A percentile compares a stretch with the other conserved stretches of the same genome.
Conservation (phyloP, 768 basidiomycete species). For the Lactifluus subvellereus region DNA sequence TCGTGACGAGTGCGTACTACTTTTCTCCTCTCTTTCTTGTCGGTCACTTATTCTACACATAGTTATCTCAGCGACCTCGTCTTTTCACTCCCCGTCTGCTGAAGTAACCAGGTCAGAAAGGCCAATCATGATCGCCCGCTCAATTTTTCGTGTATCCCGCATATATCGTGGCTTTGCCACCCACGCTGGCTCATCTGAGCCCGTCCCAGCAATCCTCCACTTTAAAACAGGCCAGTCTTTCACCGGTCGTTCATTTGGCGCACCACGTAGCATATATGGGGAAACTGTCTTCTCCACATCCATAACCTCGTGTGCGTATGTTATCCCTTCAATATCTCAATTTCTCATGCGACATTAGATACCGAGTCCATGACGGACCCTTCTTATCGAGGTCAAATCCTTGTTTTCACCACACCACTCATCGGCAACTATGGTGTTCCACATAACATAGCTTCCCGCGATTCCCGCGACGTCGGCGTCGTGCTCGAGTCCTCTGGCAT, state of each 20-base stretch:
- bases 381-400: constrained; percentile 94
- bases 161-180: constrained; percentile 62
- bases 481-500: constrained; percentile 84
- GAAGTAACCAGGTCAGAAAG: constrained; percentile 27
- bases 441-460: constrained; percentile 60
- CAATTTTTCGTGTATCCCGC: constrained; percentile 44
- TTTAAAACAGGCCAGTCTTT: constrained; percentile 94
- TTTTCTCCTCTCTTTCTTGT: neutral
- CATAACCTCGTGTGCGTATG: constrained; percentile 76
- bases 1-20: constrained; percentile 70
- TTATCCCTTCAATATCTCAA: constrained; percentile 6
- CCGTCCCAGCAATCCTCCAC: constrained; percentile 78
- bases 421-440: constrained; percentile 99
- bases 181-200: constrained; percentile 40
- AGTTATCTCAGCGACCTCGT: constrained; percentile 91
- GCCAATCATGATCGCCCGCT: constrained; percentile 51
- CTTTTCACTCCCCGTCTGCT: constrained; percentile 58
- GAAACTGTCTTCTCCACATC: constrained; percentile 99
- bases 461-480: constrained; percentile 77
- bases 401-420: constrained; percentile 97
- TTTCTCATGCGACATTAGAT: constrained; percentile 44
- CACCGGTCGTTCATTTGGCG: constrained; percentile 83
- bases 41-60: constrained; percentile 27
- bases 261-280: constrained; percentile 79
- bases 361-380: constrained; percentile 99